Conservation (phyloP, 1,284 basidiomycete genomes). For the Xerocomus minutiporus region DNA sequence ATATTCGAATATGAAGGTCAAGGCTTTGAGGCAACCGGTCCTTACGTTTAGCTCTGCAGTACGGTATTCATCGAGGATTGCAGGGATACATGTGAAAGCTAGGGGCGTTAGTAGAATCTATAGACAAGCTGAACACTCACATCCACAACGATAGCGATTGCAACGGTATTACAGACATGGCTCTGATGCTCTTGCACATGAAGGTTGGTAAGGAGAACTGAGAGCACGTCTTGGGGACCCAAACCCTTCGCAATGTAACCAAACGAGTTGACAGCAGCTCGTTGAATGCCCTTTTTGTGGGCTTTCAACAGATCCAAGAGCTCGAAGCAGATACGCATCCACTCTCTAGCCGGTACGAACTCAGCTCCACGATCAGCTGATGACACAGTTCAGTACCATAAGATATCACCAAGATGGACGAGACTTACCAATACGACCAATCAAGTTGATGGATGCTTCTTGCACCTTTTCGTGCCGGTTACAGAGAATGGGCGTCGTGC, state of each 20-base stretch:
- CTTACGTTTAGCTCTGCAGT: no score
- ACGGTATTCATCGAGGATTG: no score
- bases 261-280: slow-evolving; percentile 98
- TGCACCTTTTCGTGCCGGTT: no score
- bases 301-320: slow-evolving; percentile 96
- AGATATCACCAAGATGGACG: neutral
- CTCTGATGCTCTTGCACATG: slow-evolving; percentile 98
- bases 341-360: slow-evolving; percentile 96
- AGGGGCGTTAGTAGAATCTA: no score
- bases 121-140: no score
- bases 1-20: no score
- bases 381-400: slow-evolving; percentile 11
- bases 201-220: slow-evolving; percentile 93
- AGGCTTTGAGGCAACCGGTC: no score
- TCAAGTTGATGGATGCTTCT: no score
- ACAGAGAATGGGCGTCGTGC: no score
- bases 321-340: slow-evolving; percentile 99
- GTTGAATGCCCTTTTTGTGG: slow-evolving; percentile 98
- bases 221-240: slow-evolving; percentile 97
- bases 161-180: slow-evolving; percentile 97
- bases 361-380: slow-evolving; percentile 96
- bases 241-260: slow-evolving; percentile 99
- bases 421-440: no score
- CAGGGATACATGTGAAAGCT: slow-evolving; percentile 27
- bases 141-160: slow-evolving; percentile 76